Evolutionary conservation across 495 filamentous ascomycete genomes (phyloP), one percentile per base, ranked within the genome.

Genomic region (Aspergillus avenaceus): DNA sequence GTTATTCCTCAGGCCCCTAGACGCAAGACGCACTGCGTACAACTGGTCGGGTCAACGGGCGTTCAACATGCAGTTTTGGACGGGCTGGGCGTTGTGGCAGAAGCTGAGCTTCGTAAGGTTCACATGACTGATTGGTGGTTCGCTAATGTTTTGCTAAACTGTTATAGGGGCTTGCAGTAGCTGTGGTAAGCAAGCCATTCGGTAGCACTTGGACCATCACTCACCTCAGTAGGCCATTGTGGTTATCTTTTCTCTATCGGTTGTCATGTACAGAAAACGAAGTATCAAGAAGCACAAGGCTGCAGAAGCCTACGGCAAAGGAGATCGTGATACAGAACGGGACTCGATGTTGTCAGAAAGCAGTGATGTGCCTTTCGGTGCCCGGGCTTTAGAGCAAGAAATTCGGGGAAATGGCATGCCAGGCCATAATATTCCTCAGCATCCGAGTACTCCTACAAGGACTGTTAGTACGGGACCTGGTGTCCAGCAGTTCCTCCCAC

Each of bases 341-440:
- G 52, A 58, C 24, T 59, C 58, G n/a, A 64, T 64, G 54, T 44
- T 62, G 67, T 59, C 71, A 62, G 63, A 65, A 61, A 58, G 58
- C 21, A 75, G 81, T 46, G 83, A 88, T 12, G 79, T 95, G 40
- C 91, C 90, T 3, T 98, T 97, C 59, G 93, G 93, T 21, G 83
- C 95, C 25, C 83, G 87, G 58, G 91, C 92, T 13, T 78, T 98
- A 24, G 87, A 98, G 61, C 87, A 80, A 53, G 91, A 91, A 11
- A 75, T 96, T 19, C 81, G 89, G 58, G 81, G 95, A 11, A 88
- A 95, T 52, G 93, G 91, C 5, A 91, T 97, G 21, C 92, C 88
- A 24, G 50, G 50, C 16, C 41, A 38, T 3, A 24, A 40, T 2
- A 49, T 50, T 18, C 31, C 41, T 4, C 50, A 59, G 28, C 49